A percentile compares a stretch with the other conserved stretches of the same genome.
Conservation (phyloP, 78 protist species). For the Dictyostelium purpureum region DNA sequence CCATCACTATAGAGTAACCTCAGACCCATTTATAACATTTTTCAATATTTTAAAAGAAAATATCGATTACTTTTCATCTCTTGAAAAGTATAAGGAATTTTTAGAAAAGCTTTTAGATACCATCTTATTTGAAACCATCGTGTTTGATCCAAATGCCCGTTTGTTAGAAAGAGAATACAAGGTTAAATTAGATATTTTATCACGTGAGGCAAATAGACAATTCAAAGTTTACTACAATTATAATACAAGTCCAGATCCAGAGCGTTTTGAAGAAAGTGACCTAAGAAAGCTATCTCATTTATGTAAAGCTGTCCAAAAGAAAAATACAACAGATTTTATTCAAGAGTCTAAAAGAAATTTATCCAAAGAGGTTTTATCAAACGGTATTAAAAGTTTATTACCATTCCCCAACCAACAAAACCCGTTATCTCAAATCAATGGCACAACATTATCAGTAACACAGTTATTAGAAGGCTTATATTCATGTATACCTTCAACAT, state of each 20-base stretch:
- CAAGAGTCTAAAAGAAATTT: slow-evolving; percentile 20
- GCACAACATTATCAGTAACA: not conserved
- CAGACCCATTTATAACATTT: not conserved
- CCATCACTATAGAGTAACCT: slow-evolving; percentile 13
- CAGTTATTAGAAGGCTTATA: slow-evolving; percentile 33
- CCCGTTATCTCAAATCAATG: not conserved
- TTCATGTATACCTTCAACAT: slow-evolving; percentile 13
- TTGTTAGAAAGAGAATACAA: not conserved
- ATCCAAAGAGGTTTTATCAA: not conserved
- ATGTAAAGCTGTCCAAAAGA: not conserved
- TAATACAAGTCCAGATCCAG: slow-evolving; percentile 25
- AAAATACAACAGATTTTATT: not conserved
- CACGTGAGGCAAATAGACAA: slow-evolving; percentile 54
- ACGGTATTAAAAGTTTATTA: slow-evolving; percentile 16
- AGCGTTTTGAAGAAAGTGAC: slow-evolving; percentile 22
- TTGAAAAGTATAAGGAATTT: not conserved
- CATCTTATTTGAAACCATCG: not conserved
- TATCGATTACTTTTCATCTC: not conserved
- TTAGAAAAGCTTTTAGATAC: not conserved
- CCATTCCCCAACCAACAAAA: no score
- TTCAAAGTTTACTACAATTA: slow-evolving; percentile 42
- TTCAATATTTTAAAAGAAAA: not conserved
- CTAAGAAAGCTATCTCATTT: not conserved
- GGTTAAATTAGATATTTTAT: slow-evolving; percentile 19
- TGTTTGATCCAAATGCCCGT: not conserved